These are phyloP conservation scores for Suillus lakei DNA, from an alignment of 768 basidiomycete species.

Conservation along the genomic window DNA sequence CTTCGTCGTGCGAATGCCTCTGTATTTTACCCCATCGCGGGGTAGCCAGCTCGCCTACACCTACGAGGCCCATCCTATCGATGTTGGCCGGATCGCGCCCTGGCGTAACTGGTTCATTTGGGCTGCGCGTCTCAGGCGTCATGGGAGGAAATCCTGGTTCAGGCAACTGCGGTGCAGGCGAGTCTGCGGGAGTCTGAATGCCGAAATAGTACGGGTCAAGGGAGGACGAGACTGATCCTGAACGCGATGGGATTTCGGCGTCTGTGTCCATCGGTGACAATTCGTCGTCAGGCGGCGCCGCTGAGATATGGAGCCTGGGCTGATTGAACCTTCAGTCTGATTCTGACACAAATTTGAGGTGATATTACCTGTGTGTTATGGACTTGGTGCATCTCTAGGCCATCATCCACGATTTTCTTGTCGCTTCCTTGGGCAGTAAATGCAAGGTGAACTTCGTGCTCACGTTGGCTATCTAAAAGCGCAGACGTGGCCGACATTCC, in stretches of 20 bases:
- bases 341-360: neutral
- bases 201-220: conserved; percentile 92
- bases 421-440: conserved; percentile 46
- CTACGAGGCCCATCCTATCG: conserved; percentile 87
- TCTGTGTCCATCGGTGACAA: conserved; percentile 47
- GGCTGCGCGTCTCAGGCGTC: conserved; percentile 63
- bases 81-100: conserved; percentile 77
- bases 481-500: conserved; percentile 46
- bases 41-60: conserved; percentile 96
- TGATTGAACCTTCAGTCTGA: conserved; percentile 28
- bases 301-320: conserved; percentile 55
- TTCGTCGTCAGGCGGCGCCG: conserved; percentile 34
- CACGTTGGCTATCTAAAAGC: conserved; percentile 45
- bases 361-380: conserved; percentile 3
- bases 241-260: conserved; percentile 55
- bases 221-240: conserved; percentile 77
- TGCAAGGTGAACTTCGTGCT: conserved; percentile 38
- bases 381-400: conserved; percentile 40
- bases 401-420: conserved; percentile 57
- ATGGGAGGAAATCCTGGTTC: conserved; percentile 44
- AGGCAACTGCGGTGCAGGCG: conserved; percentile 55
- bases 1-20: conserved; percentile 39
- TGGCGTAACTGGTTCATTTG: conserved; percentile 64
- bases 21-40: conserved; percentile 83
- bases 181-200: conserved; percentile 67